Evolutionary conservation across 768 basidiomycete species (phyloP).

Genomic region (Dentipellis sp.): DNA sequence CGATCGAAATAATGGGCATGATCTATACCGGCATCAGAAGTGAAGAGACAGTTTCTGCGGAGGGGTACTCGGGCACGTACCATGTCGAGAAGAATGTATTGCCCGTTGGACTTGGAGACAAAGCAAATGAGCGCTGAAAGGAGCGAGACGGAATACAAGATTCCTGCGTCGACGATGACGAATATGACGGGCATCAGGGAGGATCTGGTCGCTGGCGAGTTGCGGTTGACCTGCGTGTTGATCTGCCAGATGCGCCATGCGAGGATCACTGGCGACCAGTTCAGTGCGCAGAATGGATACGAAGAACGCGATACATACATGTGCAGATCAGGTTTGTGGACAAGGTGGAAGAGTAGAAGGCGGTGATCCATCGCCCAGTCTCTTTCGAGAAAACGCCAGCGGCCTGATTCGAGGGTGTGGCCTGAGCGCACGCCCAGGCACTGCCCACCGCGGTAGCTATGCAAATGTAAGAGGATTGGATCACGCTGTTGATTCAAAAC

Average conservation of each 20-base stretch:
- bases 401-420: neutral
- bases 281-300: neutral
- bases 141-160: neutral
- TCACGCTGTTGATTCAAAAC: neutral
- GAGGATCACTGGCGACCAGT: neutral
- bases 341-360: conserved; percentile 1
- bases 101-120: conserved; percentile 15
- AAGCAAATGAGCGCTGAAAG: conserved; percentile 18
- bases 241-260: conserved; percentile 1
- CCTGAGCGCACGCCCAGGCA: neutral
- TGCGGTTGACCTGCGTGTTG: neutral
- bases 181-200: neutral
- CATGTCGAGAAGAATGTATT: conserved; percentile 17
- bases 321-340: neutral
- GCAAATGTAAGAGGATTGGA: neutral
- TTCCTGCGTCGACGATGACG: neutral
- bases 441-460: neutral
- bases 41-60: neutral
- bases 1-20: conserved; percentile 18
- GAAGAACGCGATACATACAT: neutral
- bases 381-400: neutral
- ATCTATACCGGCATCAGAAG: conserved; percentile 2
- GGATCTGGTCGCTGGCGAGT: neutral
- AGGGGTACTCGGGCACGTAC: conserved; percentile 1
- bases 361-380: conserved; percentile 1